phyloP scores from a whole-genome alignment of 768 basidiomycete genomes.

The Tylopilus sp. region DNA sequence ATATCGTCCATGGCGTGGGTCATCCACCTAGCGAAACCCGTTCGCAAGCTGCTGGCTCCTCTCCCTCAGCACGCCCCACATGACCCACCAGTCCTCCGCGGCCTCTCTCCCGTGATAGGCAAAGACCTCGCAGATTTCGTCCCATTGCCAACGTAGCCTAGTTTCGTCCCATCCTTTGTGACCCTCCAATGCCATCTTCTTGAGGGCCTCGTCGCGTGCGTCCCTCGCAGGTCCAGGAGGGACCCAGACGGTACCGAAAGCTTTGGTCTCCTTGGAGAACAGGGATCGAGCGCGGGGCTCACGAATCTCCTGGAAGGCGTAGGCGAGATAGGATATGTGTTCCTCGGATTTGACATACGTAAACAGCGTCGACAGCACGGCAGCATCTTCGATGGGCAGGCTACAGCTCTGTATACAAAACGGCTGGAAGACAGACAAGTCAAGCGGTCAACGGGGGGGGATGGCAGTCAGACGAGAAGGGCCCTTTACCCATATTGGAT shows the following conservation, averaged over 20 bases:
- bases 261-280: slow-evolving; percentile 42
- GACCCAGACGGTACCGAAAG: slow-evolving; percentile 40
- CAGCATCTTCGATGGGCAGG: slow-evolving; percentile 34
- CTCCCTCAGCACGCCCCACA: slow-evolving; percentile 50
- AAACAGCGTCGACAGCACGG: slow-evolving; percentile 32
- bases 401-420: slow-evolving; percentile 40
- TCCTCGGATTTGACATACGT: slow-evolving; percentile 44
- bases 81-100: slow-evolving; percentile 66
- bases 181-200: slow-evolving; percentile 22
- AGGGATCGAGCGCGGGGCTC: slow-evolving; percentile 45
- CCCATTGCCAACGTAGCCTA: slow-evolving; percentile 50
- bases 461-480: not conserved
- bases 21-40: slow-evolving; percentile 8
- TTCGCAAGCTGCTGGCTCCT: slow-evolving; percentile 25
- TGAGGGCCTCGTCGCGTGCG: slow-evolving; percentile 39
- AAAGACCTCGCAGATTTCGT: slow-evolving; percentile 51
- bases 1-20: slow-evolving; percentile 2
- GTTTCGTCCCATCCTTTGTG: slow-evolving; percentile 47
- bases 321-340: slow-evolving; percentile 49
- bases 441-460: not conserved
- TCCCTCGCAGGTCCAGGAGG: slow-evolving; percentile 46
- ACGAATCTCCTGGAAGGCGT: slow-evolving; percentile 60
- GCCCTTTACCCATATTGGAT: slow-evolving; percentile 48
- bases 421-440: slow-evolving; percentile 36
- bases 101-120: slow-evolving; percentile 54